Base-by-base conservation (phyloP, 441 rosid species). In the Dalechampia spathulata region DNA sequence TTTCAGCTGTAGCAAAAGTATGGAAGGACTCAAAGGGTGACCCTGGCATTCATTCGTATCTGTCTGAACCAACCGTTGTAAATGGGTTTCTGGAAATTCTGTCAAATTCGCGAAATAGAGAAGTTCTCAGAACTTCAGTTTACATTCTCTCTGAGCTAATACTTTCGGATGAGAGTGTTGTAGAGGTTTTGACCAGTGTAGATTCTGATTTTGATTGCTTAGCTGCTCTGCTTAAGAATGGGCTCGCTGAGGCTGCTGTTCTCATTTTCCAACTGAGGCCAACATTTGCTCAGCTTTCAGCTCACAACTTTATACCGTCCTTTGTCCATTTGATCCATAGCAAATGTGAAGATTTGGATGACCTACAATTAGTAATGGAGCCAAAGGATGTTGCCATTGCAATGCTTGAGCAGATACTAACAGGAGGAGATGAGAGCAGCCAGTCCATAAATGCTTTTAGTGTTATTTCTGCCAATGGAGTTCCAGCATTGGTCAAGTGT, bases 191-290 rank as follows among this genome's bases (percentile, higher is more conserved):
- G 42, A 82, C 79, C 4, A 66, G 83, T 58, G 78, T 76, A 6
- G 83, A 85, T 58, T 78, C 84, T 37, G 88, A 85, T 70, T 78
- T 82, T 21, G 81, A 74, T 49, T 79, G 80, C 67, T 69, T 84
- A 12, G 82, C 86, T 27, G 72, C 73, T 48, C 57, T 84, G 60
- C 65, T 82, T 11, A 82, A 82, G 64, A 85, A 82, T 19, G 92
- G 92, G 16, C 70, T 82, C 20, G 64, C 64, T 5, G 92, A 85
- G 68, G 78, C 88, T 56, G 81, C 75, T 8, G 79, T 79, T 49
- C 81, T 82, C 34, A 70, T 82, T 52, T 72, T 64, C 81, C 87
- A 76, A 60, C 69, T 79, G 49, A 63, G 74, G 68, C 84, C 88
- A 17, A 57, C 75, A 39, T 76, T 59, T 53, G 47, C 78, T 49